Percentiles rank a stretch among this genome's conserved stretches.
These are phyloP conservation scores for Lachnellula occidentalis DNA, from an alignment of 2,329 filamentous ascomycete genomes.

Conservation along the genomic window DNA sequence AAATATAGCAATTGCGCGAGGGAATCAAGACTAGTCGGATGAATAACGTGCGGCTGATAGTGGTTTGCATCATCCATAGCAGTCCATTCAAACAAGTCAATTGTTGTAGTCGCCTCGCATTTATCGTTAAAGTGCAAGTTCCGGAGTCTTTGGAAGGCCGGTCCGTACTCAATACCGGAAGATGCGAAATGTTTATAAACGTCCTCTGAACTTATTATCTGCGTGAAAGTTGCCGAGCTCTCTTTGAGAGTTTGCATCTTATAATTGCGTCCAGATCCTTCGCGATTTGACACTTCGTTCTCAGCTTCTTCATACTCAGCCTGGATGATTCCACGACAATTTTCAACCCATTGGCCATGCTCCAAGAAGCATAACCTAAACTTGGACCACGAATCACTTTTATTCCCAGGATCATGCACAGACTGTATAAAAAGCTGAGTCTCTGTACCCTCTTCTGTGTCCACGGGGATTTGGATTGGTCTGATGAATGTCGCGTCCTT, in stretches of 20 bases:
- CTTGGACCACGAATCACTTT: not conserved
- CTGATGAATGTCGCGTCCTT: slow-evolving; percentile 41
- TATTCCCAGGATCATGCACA: not conserved
- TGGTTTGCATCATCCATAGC: not conserved
- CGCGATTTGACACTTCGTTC: not conserved
- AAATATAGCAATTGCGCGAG: not conserved
- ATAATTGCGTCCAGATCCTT: not conserved
- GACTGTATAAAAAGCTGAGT: not conserved
- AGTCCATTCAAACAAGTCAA: not conserved
- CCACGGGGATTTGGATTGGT: slow-evolving; percentile 37
- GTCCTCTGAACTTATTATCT: too few species aligned
- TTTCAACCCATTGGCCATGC: slow-evolving; percentile 28
- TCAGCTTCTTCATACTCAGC: slow-evolving; percentile 15
- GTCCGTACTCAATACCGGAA: not conserved
- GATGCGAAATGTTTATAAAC: too few species aligned
- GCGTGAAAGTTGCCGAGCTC: too few species aligned
- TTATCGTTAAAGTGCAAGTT: not conserved
- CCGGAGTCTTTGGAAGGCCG: not conserved
- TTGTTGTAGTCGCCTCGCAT: not conserved
- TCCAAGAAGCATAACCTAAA: not conserved
- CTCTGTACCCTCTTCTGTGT: slow-evolving; percentile 20
- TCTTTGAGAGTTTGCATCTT: not conserved
- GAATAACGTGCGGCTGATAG: not conserved
- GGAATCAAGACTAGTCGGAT: not conserved
- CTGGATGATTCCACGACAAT: slow-evolving; percentile 30